A percentile compares a stretch with the other conserved stretches of the same genome.
phyloP scores from a whole-genome alignment of 208 protist genomes.

The Leishmania turanica region DNA sequence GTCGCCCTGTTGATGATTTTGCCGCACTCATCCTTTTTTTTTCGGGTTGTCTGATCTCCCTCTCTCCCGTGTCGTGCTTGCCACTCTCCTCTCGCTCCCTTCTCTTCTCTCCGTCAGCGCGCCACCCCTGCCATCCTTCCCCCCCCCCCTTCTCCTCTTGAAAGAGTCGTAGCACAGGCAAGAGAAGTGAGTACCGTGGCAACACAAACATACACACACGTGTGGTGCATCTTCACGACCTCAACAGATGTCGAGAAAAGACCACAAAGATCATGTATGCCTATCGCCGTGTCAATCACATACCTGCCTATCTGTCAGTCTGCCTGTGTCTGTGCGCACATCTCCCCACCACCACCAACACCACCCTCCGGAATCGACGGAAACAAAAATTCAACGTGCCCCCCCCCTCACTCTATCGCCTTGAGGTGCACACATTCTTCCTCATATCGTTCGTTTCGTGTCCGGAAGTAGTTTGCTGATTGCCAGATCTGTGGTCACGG shows the following conservation, averaged over 20 bases:
- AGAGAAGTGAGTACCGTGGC: neutral
- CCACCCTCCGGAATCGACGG: neutral
- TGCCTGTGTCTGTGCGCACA: neutral
- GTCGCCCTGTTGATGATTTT: neutral
- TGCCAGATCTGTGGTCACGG: neutral
- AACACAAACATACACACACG: neutral
- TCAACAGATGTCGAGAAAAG: neutral
- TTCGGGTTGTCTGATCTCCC: neutral
- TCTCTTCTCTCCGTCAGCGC: neutral
- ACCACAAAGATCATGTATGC: neutral
- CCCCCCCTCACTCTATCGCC: neutral
- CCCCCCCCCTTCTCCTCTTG: no score
- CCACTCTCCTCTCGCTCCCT: neutral
- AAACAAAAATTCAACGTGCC: neutral
- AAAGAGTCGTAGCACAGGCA: neutral
- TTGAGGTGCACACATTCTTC: neutral
- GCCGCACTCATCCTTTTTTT: neutral
- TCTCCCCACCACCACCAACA: neutral
- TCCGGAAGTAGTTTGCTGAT: neutral
- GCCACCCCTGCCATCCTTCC: neutral
- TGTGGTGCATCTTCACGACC: neutral
- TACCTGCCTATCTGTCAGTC: neutral
- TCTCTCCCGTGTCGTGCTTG: neutral
- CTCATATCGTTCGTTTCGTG: neutral
- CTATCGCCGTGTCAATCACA: neutral